A percentile compares a stretch with the other conserved stretches of the same genome.
Evolutionary conservation across 192 early-diverging fungal genomes (phyloP).

Genomic region (Podila epicladia): DNA sequence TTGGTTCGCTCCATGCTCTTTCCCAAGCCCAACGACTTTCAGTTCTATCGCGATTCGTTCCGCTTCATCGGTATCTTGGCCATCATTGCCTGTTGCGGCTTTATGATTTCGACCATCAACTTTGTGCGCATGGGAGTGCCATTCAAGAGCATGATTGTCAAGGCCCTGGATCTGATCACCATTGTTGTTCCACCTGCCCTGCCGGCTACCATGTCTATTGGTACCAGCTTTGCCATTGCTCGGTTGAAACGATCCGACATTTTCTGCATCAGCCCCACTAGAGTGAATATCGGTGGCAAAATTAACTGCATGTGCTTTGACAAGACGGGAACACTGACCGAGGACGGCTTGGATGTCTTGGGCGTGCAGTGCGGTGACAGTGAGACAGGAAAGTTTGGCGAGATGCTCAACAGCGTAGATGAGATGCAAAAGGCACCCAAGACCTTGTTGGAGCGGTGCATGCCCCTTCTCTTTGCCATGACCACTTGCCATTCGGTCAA

Average conservation of each 20-base stretch:
- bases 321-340: constrained; percentile 98
- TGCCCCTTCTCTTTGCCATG: constrained; percentile 69
- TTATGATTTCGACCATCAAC: constrained; percentile 87
- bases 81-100: constrained; percentile 84
- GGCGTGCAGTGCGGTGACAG: constrained; percentile 79
- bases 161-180: constrained; percentile 97
- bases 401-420: constrained; percentile 57
- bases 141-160: constrained; percentile 75
- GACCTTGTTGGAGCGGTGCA: constrained; percentile 18
- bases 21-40: constrained; percentile 95
- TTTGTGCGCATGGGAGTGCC: constrained; percentile 85
- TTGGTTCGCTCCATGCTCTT: constrained; percentile 96
- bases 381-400: constrained; percentile 53
- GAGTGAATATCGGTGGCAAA: constrained; percentile 97
- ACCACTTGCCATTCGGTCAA: constrained; percentile 90
- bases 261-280: constrained; percentile 93
- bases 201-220: constrained; percentile 98
- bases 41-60: constrained; percentile 98
- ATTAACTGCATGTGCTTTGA: constrained; percentile 98
- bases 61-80: constrained; percentile 94
- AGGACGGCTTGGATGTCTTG: constrained; percentile 94
- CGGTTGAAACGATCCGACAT: constrained; percentile 84
- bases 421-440: constrained; percentile 48
- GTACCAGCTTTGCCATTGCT: constrained; percentile 93
- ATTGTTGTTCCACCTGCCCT: constrained; percentile 97